Conservation (phyloP, 2,329 filamentous ascomycete genomes). For the Moelleriella libera region DNA sequence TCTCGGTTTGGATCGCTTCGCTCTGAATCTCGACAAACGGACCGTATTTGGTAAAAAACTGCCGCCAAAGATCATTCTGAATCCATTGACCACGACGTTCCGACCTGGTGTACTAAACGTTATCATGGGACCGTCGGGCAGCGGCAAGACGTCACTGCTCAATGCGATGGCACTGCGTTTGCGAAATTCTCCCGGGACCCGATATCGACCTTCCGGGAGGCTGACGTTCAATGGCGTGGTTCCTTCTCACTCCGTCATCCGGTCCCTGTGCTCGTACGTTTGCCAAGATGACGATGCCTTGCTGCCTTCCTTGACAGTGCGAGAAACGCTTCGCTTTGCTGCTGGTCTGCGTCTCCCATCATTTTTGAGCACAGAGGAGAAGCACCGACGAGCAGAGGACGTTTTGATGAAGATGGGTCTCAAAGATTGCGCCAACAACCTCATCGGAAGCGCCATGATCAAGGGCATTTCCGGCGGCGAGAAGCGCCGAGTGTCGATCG, state of each 20-base stretch:
- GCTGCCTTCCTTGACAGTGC: constrained; percentile 59
- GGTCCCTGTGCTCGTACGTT: constrained; percentile 62
- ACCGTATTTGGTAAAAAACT: constrained; percentile 34
- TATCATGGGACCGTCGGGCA: constrained; percentile 69
- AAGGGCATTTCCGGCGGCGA: constrained; percentile 73
- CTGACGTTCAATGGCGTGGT: constrained; percentile 57
- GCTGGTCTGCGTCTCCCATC: constrained; percentile 56
- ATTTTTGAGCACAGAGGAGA: constrained; percentile 56
- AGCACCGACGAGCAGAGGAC: constrained; percentile 53
- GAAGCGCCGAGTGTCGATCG: constrained; percentile 64
- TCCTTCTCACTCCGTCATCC: constrained; percentile 54
- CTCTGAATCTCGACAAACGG: constrained; percentile 49
- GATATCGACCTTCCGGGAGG: constrained; percentile 45
- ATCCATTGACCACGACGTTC: constrained; percentile 53
- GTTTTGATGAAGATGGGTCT: constrained; percentile 62
- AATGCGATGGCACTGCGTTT: constrained; percentile 60
- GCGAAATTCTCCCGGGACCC: constrained; percentile 44
- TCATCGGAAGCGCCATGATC: constrained; percentile 57
- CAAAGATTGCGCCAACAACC: constrained; percentile 63
- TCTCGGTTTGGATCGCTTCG: constrained; percentile 50
- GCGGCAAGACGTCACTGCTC: constrained; percentile 61
- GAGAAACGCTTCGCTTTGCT: constrained; percentile 58
- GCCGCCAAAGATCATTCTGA: constrained; percentile 45
- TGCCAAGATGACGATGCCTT: constrained; percentile 68
- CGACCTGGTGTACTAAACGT: constrained; percentile 56